Base-by-base conservation (phyloP, 2,329 filamentous ascomycete genomes). In the Myriosclerotinia scirpicola region DNA sequence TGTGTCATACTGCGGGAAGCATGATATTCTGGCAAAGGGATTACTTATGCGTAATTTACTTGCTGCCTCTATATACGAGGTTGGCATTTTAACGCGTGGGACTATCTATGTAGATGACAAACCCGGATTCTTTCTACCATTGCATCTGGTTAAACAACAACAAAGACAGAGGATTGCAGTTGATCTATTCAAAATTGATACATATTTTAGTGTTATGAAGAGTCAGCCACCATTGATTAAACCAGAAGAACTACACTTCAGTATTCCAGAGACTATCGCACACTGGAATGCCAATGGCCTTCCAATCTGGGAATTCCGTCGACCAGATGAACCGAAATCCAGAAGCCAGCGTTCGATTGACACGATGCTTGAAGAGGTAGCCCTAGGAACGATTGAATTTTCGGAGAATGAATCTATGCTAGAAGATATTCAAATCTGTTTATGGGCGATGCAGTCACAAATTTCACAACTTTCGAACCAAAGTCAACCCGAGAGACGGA, bases 271-370 rank as follows among this genome's bases (percentile, higher is more conserved):
- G 0, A 78, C 79, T 0, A 78, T 75, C 44, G 72, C 75, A 1
- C 67, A 77, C 5, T 81, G 76, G 75, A 80, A 81, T 64, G 67
- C 79, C 0, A 72, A 76, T 26, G 79, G 79, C 0, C 73, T 81
- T 0, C 72, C 77, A 53, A 69, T 76, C 1, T 80, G 77, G 62
- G 80, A 79, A 58, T 71, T 72, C 15, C 74, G 80, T 5, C 68
- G 75, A 5, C 70, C 72, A 0, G 67, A 68, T 1, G 79, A 81
- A 38, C 77, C 79, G 0, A 66, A 72, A 0, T 73, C 76, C 5
- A 72, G 79, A 5, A 69, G 68, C 0, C 69, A 74, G 3, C 69
- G 40, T 5, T 67, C 66, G 12, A 67, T 75, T 11, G 58, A 36
- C 42, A 62, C 68, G 5, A 65, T 73, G 66, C 62, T 74, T 36